Evolutionary conservation across 129 eudicot genomes (phyloP), one percentile per base, ranked within the genome.

Genomic region (Flaveria brownii): DNA sequence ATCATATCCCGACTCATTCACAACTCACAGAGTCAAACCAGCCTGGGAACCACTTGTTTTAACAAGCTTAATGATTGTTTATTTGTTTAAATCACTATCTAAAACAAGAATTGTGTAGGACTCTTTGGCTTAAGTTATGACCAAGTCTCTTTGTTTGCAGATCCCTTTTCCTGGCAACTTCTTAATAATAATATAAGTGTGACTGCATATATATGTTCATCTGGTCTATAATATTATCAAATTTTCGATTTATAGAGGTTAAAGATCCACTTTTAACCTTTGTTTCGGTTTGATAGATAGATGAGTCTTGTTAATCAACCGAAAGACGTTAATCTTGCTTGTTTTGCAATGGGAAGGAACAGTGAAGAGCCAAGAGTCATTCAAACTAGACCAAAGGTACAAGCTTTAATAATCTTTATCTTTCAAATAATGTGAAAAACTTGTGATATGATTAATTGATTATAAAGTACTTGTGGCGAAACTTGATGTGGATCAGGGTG

Each of bases 331-430:
- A 28, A 26, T 60, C 65, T 51, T 70, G 77, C 8, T 61, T 22
- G 46, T 71, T 71, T 74, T 36, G 68, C 25, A 55, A 88, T 84
- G 93, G 90, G 86, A 65, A 89, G 79, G 63, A 86, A 82, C 77
- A 60, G 41, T n/a, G 91, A 82, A 82, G 86, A 86, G 62, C 72
- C 85, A 59, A 43, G 77, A 68, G 69, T 77, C 39, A 70, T 74
- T 43, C 87, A 83, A 61, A 77, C 81, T 63, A 83, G 83, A 76
- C 82, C 81, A 57, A 87, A 82, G 89, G 91, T 86, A 81, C 25
- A 22, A 49, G 25, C 74, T 70, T 49, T 25, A 57, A 54, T 43
- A 65, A 23, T 51, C 28, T 72, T 46, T 8, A 6, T 73, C 18
- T 45, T 23, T 55, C 17, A 73, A 61, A 72, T 22, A 15, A 12